A percentile compares a stretch with the other conserved stretches of the same genome.
These are phyloP conservation scores for Malus orientalis DNA, from an alignment of 306 rosid genomes.

Conservation along the genomic window DNA sequence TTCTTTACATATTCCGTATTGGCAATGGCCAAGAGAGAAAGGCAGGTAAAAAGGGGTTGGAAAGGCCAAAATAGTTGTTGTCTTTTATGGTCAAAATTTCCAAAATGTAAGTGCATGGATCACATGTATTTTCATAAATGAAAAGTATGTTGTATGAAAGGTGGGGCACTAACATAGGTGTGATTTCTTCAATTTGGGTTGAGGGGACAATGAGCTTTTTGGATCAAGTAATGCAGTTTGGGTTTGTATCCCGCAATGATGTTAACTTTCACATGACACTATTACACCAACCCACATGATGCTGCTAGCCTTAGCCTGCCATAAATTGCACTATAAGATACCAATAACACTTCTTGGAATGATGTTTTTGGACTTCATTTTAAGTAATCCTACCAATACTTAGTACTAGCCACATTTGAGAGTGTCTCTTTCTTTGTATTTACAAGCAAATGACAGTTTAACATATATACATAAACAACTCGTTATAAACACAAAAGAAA, in stretches of 20 bases:
- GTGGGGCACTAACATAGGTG: conserved; percentile 14
- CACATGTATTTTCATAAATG: conserved; percentile 11
- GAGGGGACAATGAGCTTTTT: conserved; percentile 23
- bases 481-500: background rate
- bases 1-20: background rate
- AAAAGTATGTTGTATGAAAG: conserved; percentile 17
- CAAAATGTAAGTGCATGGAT: background rate
- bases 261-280: background rate
- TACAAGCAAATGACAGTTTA: background rate
- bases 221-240: conserved; percentile 24
- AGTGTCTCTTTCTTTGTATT: background rate
- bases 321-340: conserved; percentile 30
- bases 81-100: background rate
- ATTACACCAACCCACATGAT: conserved; percentile 32
- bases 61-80: background rate
- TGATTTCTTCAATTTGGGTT: conserved; percentile 12
- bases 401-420: background rate
- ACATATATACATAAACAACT: too few species aligned
- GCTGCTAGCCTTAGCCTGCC: conserved; percentile 7
- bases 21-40: background rate
- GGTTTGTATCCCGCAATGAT: conserved; percentile 26
- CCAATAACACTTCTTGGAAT: conserved; percentile 17
- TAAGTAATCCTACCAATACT: conserved; percentile 32
- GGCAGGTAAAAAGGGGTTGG: background rate
- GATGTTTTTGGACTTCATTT: conserved; percentile 43